Percentiles rank a stretch among this genome's conserved stretches.
Evolutionary conservation across 176 grass and related monocot genomes (phyloP).

Genomic region (Carex cristatella): DNA sequence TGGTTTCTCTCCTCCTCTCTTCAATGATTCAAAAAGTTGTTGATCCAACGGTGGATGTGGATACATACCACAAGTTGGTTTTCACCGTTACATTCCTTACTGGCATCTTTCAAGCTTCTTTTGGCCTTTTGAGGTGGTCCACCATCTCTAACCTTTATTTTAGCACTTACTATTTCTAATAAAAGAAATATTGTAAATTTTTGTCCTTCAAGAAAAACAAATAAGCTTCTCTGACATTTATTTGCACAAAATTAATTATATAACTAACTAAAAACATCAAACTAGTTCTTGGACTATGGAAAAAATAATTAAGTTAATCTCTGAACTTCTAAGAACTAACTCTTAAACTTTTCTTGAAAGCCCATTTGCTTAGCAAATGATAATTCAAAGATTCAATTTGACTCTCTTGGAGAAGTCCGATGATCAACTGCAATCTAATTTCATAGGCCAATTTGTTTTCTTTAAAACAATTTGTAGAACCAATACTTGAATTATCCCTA

Average conservation of each 20-base stretch:
- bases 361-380: not conserved
- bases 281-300: not conserved
- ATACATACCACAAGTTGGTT: conserved; percentile 51
- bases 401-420: not conserved
- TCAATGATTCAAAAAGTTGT: conserved; percentile 81
- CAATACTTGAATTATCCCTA: not conserved
- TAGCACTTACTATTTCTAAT: not conserved
- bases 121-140: conserved; percentile 70
- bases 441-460: not conserved
- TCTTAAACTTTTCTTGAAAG: not conserved
- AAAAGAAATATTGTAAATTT: not conserved
- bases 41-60: conserved; percentile 61
- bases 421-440: not conserved
- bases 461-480: not conserved
- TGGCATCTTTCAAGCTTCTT: conserved; percentile 77
- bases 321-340: not conserved
- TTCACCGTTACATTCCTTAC: conserved; percentile 87
- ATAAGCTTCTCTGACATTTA: not conserved
- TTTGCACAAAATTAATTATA: not conserved
- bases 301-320: not conserved
- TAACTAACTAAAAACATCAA: not conserved
- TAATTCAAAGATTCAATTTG: not conserved
- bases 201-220: not conserved
- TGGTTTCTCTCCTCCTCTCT: conserved; percentile 87
- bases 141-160: not conserved